These are phyloP conservation scores for Arthrobotrys sphaeroides DNA, from an alignment of 2,329 filamentous ascomycete genomes.

Conservation along the genomic window DNA sequence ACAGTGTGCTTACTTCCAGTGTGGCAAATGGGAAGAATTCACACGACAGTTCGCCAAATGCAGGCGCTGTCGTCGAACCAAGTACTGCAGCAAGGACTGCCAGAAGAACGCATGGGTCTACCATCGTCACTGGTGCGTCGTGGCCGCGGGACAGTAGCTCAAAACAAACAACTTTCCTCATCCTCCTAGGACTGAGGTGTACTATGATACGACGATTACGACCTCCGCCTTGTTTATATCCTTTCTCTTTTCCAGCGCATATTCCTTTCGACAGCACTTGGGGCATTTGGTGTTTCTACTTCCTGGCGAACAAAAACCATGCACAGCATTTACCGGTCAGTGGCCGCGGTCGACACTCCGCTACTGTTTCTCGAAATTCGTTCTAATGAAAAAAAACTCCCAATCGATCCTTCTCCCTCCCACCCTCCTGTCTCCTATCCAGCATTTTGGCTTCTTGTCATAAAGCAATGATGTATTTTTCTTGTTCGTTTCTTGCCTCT, in stretches of 20 bases:
- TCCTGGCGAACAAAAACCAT: slow-evolving; percentile 53
- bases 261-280: slow-evolving; percentile 49
- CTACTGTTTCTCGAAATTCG: slow-evolving; percentile 2
- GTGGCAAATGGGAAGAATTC: slow-evolving; percentile 97
- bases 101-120: slow-evolving; percentile 99
- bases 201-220: slow-evolving; percentile 52
- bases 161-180: slow-evolving; percentile 51
- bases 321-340: slow-evolving; percentile 60
- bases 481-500: slow-evolving; percentile 36
- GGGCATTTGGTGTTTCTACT: slow-evolving; percentile 53
- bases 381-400: slow-evolving; percentile 28
- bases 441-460: slow-evolving; percentile 29
- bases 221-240: slow-evolving; percentile 31
- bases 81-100: slow-evolving; percentile 99
- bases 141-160: slow-evolving; percentile 63
- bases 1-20: slow-evolving; percentile 97
- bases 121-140: slow-evolving; percentile 96
- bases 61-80: slow-evolving; percentile 91
- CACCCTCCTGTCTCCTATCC: slow-evolving; percentile 54
- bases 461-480: slow-evolving; percentile 30
- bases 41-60: slow-evolving; percentile 98
- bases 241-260: slow-evolving; percentile 43
- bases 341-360: slow-evolving; percentile 37
- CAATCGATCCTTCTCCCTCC: slow-evolving; percentile 55
- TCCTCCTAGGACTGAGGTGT: slow-evolving; percentile 25